Conservation (phyloP, 371 early-diverging fungal genomes). For the Mucor saturninus region DNA sequence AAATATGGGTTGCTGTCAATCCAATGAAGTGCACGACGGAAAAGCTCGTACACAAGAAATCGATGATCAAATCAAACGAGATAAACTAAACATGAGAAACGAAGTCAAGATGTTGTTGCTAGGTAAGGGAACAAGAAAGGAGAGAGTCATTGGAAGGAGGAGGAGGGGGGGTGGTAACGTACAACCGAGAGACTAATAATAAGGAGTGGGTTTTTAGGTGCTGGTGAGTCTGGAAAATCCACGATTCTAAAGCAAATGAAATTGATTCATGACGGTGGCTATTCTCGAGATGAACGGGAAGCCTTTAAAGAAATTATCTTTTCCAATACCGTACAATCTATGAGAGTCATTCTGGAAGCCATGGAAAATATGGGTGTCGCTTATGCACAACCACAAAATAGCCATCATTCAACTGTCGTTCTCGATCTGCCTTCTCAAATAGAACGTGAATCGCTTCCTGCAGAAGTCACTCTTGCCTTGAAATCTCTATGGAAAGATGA, state of each 20-base stretch:
- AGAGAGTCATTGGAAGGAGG: neutral
- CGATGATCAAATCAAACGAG: conserved; percentile 83
- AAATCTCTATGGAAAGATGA: conserved; percentile 78
- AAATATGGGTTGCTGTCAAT: conserved; percentile 87
- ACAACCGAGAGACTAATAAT: neutral
- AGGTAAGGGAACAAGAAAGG: conserved; percentile 53
- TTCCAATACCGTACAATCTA: conserved; percentile 86
- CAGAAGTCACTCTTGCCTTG: conserved; percentile 71
- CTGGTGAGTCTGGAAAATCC: conserved; percentile 87
- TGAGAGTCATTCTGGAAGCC: conserved; percentile 88
- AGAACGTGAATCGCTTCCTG: conserved; percentile 61
- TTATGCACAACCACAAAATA: conserved; percentile 62
- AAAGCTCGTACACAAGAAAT: conserved; percentile 86
- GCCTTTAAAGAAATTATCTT: conserved; percentile 90
- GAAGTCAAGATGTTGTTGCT: conserved; percentile 95
- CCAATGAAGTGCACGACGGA: conserved; percentile 82
- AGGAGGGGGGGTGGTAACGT: too few species aligned
- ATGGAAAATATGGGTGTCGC: conserved; percentile 79
- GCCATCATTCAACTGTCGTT: conserved; percentile 49
- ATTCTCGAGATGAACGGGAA: conserved; percentile 81
- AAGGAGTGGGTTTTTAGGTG: conserved; percentile 11
- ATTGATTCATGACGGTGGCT: conserved; percentile 92
- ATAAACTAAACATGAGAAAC: conserved; percentile 76
- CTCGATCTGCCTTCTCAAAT: conserved; percentile 68
- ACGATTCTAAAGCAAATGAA: conserved; percentile 97